These are phyloP conservation scores for Penicillium cataractarum DNA, from an alignment of 495 filamentous ascomycete genomes.

Conservation along the genomic window DNA sequence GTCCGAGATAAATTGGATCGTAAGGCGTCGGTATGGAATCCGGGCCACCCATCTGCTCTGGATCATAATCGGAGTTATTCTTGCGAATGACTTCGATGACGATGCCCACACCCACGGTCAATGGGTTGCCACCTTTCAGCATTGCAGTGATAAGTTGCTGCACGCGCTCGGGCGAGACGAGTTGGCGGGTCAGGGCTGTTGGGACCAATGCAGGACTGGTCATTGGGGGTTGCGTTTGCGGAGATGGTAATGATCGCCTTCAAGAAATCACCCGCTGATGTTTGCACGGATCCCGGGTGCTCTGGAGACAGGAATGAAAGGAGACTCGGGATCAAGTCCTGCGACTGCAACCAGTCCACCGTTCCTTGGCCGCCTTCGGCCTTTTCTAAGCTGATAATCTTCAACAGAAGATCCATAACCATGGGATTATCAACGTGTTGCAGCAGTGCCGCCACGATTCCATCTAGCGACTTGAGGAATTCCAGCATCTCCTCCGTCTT, in stretches of 20 bases:
- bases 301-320: constrained; percentile 86
- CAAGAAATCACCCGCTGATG: constrained; percentile 94
- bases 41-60: constrained; percentile 78
- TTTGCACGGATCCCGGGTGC: constrained; percentile 84
- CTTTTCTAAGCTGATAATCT: constrained; percentile 96
- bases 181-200: constrained; percentile 94
- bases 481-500: constrained; percentile 97
- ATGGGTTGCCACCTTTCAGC: constrained; percentile 89
- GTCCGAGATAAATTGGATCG: constrained; percentile 96
- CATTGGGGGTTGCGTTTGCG: constrained; percentile 95
- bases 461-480: constrained; percentile 79
- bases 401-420: constrained; percentile 97
- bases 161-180: constrained; percentile 88
- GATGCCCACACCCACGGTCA: constrained; percentile 96
- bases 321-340: constrained; percentile 85
- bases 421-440: constrained; percentile 97
- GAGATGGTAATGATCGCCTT: constrained; percentile 99
- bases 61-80: constrained; percentile 99
- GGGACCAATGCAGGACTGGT: constrained; percentile 95
- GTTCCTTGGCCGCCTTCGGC: constrained; percentile 88
- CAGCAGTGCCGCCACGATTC: constrained; percentile 80
- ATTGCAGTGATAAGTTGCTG: constrained; percentile 83
- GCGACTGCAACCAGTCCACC: constrained; percentile 95
- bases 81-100: constrained; percentile 99
- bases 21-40: constrained; percentile 77